phyloP scores from a whole-genome alignment of 305 asterid species.

The Salvia sclarea region DNA sequence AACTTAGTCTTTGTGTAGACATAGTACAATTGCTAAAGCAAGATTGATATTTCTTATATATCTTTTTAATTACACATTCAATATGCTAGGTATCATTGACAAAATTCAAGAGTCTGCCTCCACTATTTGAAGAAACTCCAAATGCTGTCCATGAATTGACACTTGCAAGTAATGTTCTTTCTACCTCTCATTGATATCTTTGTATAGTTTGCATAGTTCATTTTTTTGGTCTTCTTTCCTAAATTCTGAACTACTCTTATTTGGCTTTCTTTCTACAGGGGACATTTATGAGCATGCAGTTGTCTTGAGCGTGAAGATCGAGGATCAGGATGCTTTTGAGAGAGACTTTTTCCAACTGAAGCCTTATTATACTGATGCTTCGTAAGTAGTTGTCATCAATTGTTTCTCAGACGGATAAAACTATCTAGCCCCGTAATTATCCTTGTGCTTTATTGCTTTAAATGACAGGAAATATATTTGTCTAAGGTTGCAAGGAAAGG shows the following conservation, averaged over 20 bases:
- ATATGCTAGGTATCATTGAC: conserved; percentile 72
- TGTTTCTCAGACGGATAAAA: not conserved
- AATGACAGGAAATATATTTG: not conserved
- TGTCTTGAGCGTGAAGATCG: conserved; percentile 80
- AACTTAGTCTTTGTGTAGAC: not conserved
- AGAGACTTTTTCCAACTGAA: conserved; percentile 91
- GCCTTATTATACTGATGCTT: conserved; percentile 88
- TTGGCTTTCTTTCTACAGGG: conserved; percentile 51
- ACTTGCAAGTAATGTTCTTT: conserved; percentile 67
- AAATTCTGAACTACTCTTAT: conserved; percentile 16
- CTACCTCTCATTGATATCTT: not conserved
- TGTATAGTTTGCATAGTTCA: not conserved
- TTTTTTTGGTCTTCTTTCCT: not conserved
- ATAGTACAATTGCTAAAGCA: not conserved
- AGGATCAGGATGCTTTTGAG: conserved; percentile 92
- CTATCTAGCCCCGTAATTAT: not conserved
- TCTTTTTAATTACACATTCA: conserved; percentile 18
- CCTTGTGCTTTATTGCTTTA: not conserved
- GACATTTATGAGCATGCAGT: conserved; percentile 95
- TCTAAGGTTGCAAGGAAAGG: not conserved
- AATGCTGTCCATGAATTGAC: conserved; percentile 73
- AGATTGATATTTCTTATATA: conserved; percentile 22
- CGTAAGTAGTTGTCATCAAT: conserved; percentile 44
- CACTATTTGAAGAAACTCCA: conserved; percentile 71
- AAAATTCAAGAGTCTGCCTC: conserved; percentile 81